Percentiles rank a stretch among this genome's conserved stretches.
Conservation (phyloP, 768 basidiomycete species). For the Strobilomyces echinocephalus region DNA sequence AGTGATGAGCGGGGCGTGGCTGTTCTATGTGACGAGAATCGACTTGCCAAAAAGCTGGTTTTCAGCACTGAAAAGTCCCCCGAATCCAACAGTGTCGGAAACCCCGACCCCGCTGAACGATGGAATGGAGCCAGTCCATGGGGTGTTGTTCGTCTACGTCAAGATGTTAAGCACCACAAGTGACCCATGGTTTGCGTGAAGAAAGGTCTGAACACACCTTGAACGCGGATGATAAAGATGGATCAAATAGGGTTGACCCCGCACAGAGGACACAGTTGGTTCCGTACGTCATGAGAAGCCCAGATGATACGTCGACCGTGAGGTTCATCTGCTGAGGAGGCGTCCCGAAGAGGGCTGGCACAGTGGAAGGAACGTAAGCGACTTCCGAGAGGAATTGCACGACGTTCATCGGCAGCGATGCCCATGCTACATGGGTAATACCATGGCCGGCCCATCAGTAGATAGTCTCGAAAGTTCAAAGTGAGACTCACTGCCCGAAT, state of each 20-base stretch:
- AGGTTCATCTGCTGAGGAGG: slow-evolving; percentile 26
- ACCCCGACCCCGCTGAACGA: slow-evolving; percentile 17
- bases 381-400: slow-evolving; percentile 12
- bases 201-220: slow-evolving; percentile 13
- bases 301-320: slow-evolving; percentile 18
- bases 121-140: slow-evolving; percentile 12
- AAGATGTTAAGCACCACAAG: not conserved
- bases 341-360: slow-evolving; percentile 21
- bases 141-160: slow-evolving; percentile 15
- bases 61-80: slow-evolving; percentile 12
- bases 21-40: not conserved
- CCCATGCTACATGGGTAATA: slow-evolving; percentile 21
- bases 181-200: not conserved
- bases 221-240: slow-evolving; percentile 21
- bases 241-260: slow-evolving; percentile 19
- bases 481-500: slow-evolving; percentile 12
- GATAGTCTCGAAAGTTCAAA: not conserved
- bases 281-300: slow-evolving; percentile 13
- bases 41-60: slow-evolving; percentile 16
- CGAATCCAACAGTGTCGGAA: slow-evolving; percentile 20
- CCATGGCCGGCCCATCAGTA: not conserved
- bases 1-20: not conserved
- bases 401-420: slow-evolving; percentile 22
- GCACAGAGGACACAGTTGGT: slow-evolving; percentile 26
- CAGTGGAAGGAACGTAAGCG: slow-evolving; percentile 10